phyloP scores from a whole-genome alignment of 768 basidiomycete genomes.

The Russula vinacea region DNA sequence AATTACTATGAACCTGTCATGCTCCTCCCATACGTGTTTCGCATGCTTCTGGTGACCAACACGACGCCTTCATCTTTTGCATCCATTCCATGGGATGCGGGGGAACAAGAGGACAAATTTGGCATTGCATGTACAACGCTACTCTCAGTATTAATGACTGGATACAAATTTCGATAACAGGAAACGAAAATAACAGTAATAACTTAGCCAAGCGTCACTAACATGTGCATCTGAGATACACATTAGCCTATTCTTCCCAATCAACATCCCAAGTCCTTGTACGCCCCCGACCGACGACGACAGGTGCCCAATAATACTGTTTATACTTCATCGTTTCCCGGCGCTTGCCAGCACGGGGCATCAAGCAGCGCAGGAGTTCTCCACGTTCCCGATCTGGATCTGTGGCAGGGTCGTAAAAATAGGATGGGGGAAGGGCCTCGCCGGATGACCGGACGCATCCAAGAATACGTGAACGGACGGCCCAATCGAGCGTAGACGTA shows the following conservation, averaged over 20 bases:
- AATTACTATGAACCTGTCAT: constrained; percentile 17
- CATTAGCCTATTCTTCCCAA: constrained; percentile 27
- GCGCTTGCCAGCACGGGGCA: constrained; percentile 64
- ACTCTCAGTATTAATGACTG: constrained; percentile 11
- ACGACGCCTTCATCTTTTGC: constrained; percentile 8
- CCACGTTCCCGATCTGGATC: constrained; percentile 29
- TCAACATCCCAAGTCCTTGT: constrained; percentile 29
- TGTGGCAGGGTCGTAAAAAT: constrained; percentile 23
- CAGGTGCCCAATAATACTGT: constrained; percentile 77
- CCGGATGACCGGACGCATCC: constrained; percentile 22
- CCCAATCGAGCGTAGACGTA: constrained; percentile 23
- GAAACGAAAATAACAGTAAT: constrained; percentile 19
- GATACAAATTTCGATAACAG: constrained; percentile 4
- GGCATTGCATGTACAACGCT: constrained; percentile 20
- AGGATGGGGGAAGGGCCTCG: constrained; percentile 24
- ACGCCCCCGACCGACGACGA: constrained; percentile 34
- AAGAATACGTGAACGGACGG: constrained; percentile 21
- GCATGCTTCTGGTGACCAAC: constrained; percentile 17
- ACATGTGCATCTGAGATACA: too few species aligned
- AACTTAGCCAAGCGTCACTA: constrained; percentile 9
- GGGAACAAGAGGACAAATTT: neutral
- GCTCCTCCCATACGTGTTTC: constrained; percentile 15
- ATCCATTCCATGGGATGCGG: neutral
- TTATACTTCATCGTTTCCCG: constrained; percentile 80
- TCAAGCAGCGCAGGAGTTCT: constrained; percentile 19